A percentile compares a stretch with the other conserved stretches of the same genome.
phyloP scores from a whole-genome alignment of 179 eudicot genomes.

The Silene coronaria region DNA sequence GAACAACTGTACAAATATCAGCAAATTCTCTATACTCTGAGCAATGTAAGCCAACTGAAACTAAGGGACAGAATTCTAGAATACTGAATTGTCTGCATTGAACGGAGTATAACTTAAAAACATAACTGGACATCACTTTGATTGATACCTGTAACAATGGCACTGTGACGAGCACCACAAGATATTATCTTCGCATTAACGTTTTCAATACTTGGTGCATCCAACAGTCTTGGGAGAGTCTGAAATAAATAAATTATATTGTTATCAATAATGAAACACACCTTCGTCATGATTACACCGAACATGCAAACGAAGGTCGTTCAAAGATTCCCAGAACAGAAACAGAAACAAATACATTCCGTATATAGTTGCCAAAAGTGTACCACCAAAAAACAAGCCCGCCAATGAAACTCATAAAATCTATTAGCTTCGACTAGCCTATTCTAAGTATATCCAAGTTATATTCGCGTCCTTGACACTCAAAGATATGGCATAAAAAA shows the following conservation, averaged over 20 bases:
- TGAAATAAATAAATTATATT: slow-evolving; percentile 15
- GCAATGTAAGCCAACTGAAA: too few relatives aligned
- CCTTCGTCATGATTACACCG: neutral
- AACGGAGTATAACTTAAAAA: neutral
- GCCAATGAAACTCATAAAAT: neutral
- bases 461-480: neutral
- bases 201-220: slow-evolving; percentile 72
- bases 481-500: neutral
- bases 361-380: neutral
- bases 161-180: slow-evolving; percentile 96
- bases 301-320: neutral
- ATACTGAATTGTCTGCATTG: neutral
- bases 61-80: neutral
- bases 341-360: neutral
- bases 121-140: neutral
- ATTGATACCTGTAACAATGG: slow-evolving; percentile 66
- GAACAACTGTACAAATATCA: too few relatives aligned
- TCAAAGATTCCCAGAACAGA: neutral
- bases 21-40: too few relatives aligned
- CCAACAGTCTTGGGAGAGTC: slow-evolving; percentile 88
- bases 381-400: neutral
- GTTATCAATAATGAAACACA: neutral
- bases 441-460: neutral
- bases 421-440: neutral
- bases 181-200: slow-evolving; percentile 58